Percentiles rank a stretch among this genome's conserved stretches.
Conservation (phyloP, 75 land plant species). For the Picea sitchensis region DNA sequence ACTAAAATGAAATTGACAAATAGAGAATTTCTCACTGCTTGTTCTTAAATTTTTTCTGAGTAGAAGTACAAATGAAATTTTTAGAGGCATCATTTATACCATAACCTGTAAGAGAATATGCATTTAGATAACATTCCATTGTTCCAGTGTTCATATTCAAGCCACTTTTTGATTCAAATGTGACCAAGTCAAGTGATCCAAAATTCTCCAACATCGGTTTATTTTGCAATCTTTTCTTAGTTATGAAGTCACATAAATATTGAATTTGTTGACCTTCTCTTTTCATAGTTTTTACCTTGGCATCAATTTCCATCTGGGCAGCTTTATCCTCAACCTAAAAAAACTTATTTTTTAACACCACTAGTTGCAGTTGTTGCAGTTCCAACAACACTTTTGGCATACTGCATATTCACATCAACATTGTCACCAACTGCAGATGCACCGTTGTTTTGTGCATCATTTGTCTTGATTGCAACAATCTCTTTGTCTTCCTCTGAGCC, state of each 20-base stretch:
- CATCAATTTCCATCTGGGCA: conserved; percentile 53
- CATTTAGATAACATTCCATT: conserved; percentile 72
- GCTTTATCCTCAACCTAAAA: conserved; percentile 42
- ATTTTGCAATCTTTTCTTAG: conserved; percentile 35
- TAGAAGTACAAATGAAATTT: conserved; percentile 74
- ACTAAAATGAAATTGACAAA: conserved; percentile 42
- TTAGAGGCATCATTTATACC: conserved; percentile 98
- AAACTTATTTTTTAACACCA: conserved; percentile 33
- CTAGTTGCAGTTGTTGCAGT: not conserved
- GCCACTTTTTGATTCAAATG: conserved; percentile 71
- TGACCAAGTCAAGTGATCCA: conserved; percentile 95
- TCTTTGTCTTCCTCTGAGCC: conserved; percentile 29
- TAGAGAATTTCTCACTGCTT: conserved; percentile 13
- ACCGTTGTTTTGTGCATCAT: conserved; percentile 32
- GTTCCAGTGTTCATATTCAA: conserved; percentile 73
- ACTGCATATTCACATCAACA: conserved; percentile 57
- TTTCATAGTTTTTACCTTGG: conserved; percentile 13
- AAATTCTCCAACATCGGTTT: conserved; percentile 43
- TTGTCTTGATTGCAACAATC: conserved; percentile 57
- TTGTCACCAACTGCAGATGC: conserved; percentile 17
- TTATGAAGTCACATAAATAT: too few relatives aligned
- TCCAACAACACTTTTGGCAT: conserved; percentile 27
- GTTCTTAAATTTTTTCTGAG: conserved; percentile 23
- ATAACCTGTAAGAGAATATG: conserved; percentile 87
- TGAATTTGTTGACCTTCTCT: too few relatives aligned